Percentiles rank a stretch among this genome's conserved stretches.
phyloP scores from a whole-genome alignment of 768 basidiomycete species.

The Pleurotus salmoneostramineus region DNA sequence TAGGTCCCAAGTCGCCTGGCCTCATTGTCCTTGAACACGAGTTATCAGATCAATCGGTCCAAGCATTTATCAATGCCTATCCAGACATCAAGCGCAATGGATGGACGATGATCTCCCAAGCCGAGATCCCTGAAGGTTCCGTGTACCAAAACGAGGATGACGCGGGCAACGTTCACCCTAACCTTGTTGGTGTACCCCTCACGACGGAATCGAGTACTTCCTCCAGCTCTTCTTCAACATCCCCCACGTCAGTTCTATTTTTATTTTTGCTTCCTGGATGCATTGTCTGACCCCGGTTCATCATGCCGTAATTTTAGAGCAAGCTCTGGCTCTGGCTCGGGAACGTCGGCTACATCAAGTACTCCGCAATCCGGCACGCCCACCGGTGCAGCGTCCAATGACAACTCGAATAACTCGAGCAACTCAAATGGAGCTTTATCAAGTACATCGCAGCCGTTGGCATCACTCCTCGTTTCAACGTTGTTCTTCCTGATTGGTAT shows the following conservation, averaged over 20 bases:
- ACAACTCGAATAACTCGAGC: too few species aligned
- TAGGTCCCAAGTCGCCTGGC: conserved; percentile 72
- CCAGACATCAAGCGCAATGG: conserved; percentile 60
- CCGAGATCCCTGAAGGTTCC: conserved; percentile 33
- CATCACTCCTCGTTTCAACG: background rate
- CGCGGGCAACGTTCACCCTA: background rate
- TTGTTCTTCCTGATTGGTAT: background rate
- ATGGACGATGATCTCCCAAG: conserved; percentile 66
- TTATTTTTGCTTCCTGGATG: background rate
- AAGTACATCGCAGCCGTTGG: background rate
- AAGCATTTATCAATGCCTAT: conserved; percentile 63
- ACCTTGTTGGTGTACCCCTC: conserved; percentile 10
- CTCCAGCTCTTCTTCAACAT: background rate
- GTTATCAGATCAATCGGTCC: conserved; percentile 51
- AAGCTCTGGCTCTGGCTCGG: background rate
- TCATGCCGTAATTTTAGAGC: background rate
- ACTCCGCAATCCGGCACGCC: background rate
- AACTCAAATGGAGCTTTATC: background rate
- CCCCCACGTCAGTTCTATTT: conserved; percentile 5
- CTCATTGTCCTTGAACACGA: conserved; percentile 87
- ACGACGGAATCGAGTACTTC: background rate
- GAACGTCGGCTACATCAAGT: background rate
- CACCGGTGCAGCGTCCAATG: background rate
- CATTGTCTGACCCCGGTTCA: background rate
- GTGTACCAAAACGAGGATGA: conserved; percentile 43